These are phyloP conservation scores for Telfairia occidentalis DNA, from an alignment of 331 rosid species.

Conservation along the genomic window DNA sequence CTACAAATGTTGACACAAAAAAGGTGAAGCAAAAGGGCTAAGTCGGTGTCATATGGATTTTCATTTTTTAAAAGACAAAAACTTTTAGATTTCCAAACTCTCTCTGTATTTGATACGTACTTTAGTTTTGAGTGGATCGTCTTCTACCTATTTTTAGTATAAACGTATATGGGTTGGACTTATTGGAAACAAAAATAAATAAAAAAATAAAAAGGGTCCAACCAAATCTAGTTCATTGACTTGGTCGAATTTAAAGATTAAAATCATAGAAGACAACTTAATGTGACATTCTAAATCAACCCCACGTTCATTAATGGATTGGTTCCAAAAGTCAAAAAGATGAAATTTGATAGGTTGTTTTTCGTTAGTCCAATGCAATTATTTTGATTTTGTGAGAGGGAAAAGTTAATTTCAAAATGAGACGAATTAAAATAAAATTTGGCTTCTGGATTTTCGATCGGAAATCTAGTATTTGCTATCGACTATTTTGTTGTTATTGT, in stretches of 20 bases:
- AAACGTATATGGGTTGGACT: background rate
- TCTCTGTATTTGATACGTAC: background rate
- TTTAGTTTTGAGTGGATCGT: background rate
- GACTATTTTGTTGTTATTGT: background rate
- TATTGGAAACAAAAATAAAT: background rate
- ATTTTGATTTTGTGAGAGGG: background rate
- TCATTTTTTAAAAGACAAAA: background rate
- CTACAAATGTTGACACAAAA: background rate
- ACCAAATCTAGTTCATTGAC: background rate
- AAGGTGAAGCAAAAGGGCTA: background rate
- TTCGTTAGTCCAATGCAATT: background rate
- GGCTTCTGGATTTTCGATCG: background rate
- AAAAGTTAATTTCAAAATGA: background rate
- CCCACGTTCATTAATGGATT: background rate
- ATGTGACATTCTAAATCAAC: background rate
- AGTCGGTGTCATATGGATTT: background rate
- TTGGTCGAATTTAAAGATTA: background rate
- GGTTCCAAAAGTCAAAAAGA: background rate
- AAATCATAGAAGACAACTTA: background rate
- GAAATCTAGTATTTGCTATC: background rate
- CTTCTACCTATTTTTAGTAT: background rate
- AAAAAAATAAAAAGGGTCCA: too few species aligned
- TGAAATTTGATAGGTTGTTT: background rate
- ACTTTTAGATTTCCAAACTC: background rate
- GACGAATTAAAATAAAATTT: constrained; percentile 2